Conservation (phyloP, 768 basidiomycete genomes). For the Lactifluus rugatus region DNA sequence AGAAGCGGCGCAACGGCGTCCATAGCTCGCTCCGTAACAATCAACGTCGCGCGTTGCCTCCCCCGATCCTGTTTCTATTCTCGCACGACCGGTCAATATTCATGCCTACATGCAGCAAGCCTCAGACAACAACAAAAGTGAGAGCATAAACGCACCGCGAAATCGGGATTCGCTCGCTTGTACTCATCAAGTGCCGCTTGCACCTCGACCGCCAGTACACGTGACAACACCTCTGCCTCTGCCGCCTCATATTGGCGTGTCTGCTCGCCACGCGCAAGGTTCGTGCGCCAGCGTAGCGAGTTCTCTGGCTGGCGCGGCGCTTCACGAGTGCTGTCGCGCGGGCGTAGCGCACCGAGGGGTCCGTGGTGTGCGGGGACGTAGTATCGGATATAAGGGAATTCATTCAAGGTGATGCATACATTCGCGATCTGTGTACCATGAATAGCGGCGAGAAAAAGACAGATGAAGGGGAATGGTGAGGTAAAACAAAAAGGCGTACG, state of each 20-base stretch:
- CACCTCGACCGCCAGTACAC: constrained; percentile 76
- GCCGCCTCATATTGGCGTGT: constrained; percentile 60
- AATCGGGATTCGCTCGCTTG: constrained; percentile 77
- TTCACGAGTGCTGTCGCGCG: constrained; percentile 51
- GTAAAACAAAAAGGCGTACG: constrained; percentile 32
- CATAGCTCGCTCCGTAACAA: constrained; percentile 96
- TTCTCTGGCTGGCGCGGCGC: constrained; percentile 52
- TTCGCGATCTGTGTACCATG: constrained; percentile 58
- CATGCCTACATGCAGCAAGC: too few species aligned
- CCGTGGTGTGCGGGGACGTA: constrained; percentile 76
- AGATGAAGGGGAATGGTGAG: not conserved
- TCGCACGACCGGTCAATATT: constrained; percentile 27
- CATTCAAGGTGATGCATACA: constrained; percentile 80
- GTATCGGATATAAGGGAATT: constrained; percentile 89
- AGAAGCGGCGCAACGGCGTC: constrained; percentile 83
- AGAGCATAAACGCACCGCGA: constrained; percentile 48
- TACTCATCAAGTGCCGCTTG: constrained; percentile 81
- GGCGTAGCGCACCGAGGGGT: constrained; percentile 78
- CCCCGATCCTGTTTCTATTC: constrained; percentile 24
- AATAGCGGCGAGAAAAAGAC: not conserved
- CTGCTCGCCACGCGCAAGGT: constrained; percentile 63
- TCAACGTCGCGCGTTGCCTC: constrained; percentile 67
- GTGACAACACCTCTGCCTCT: constrained; percentile 69
- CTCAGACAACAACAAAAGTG: too few species aligned
- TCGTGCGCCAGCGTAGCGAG: constrained; percentile 68